Base-by-base conservation (phyloP, 148 eudicot species). In the Amaranthus palmeri region DNA sequence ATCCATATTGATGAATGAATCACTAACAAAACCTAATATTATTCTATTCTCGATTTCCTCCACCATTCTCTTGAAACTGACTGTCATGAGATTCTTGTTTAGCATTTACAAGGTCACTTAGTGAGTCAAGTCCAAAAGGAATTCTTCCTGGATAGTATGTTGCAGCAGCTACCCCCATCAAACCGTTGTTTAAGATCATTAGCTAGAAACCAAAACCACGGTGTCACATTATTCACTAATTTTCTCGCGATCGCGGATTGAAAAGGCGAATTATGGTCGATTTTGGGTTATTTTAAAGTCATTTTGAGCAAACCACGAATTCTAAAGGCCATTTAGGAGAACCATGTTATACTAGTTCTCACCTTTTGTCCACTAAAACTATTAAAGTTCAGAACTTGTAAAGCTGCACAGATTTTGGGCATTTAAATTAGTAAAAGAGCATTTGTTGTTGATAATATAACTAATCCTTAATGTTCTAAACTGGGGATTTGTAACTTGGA, bases 341-440 rank as follows among this genome's bases (percentile, higher is more conserved):
- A 46, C 36, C 36, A 40, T 7, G 40, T 42, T 54, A 13, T 17
- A 42, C 43, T 25, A 25, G 36, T 62, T 48, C 79, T 71, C 60
- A 88, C 96, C 89, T 74, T 81, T 61, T 81, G 77, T 91, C 89
- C 12, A 85, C 91, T 59, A 87, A 54, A 50, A 88, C 85, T 67
- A 88, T 55, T 93, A 88, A 45, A 91, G 91, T 76, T 88, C 96
- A 44, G 93, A 90, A 40, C 88, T 91, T 15, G 78, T 61, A 72
- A 90, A 88, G 77, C 96, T 90, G 91, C 70, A 66, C 55, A 65
- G 55, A 49, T 7, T 59, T 36, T 59, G 12, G 50, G 60, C 4
- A 6, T 3, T 53, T 14, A 0, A 53, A 55, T 73, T 54, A 72
- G 44, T 72, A 40, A 72, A 41, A 62, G 13, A 61, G 9, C 10